Evolutionary conservation across 2,329 filamentous ascomycete species (phyloP), one percentile per base, ranked within the genome.

Genomic region (Fusarium liriodendri): DNA sequence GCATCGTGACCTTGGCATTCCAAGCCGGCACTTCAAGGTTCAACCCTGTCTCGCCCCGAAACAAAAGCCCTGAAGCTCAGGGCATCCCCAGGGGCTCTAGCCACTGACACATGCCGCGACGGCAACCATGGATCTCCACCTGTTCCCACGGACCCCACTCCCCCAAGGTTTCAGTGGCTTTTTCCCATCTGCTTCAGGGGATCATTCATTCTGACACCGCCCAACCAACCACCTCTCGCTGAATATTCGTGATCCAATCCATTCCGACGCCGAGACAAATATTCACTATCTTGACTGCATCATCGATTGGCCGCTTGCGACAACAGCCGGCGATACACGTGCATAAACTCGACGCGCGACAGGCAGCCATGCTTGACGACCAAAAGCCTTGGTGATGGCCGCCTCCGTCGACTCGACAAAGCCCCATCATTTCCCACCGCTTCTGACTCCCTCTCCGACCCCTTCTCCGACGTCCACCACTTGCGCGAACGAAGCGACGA

Each of bases 351-450:
- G 37, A 25, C 29, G 14, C 6, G 47, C 45, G 13, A 38, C 18
- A 14, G 22, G 25, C 45, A 63, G 64, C 72, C 69, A 75, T 75
- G 72, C 73, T 75, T 65, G 67, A 75, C 33, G 70, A 62, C 66
- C 64, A 60, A 66, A 65, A 73, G 63, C 62, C 64, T 73, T 76
- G 76, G 76, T 77, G 71, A 78, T 78, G 77, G 74, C 76, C 69
- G 74, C 69, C 66, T 71, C 71, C 40, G 76, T 76, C 66, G 69
- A 77, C 70, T 68, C 70, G 65, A 71, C 63, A 69, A 73, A 72
- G 66, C 27, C 70, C 50, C 67, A 62, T 63, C 71, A 64, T 45
- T 70, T 73, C 72, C 70, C 76, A 66, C 66, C 74, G 74, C 65
- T 73, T 71, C 65, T 64, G 29, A 62, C 67, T 27, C 35, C 35